A percentile compares a stretch with the other conserved stretches of the same genome.
Evolutionary conservation across 2,329 filamentous ascomycete species (phyloP).

Genomic region (Colletotrichum destructivum): DNA sequence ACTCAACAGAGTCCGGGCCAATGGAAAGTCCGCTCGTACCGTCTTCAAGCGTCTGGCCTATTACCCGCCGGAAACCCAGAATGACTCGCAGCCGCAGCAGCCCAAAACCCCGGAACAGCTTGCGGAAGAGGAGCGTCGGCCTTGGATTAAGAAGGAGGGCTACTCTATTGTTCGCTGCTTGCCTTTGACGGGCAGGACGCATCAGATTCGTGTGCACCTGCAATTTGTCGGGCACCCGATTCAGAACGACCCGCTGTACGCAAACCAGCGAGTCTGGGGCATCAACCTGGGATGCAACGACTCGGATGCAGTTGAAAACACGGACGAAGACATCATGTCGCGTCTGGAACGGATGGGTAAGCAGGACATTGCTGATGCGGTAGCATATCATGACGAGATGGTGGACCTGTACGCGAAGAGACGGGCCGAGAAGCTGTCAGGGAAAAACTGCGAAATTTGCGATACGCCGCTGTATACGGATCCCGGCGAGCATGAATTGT

Average conservation of each 20-base stretch:
- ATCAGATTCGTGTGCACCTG: constrained; percentile 94
- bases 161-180: constrained; percentile 97
- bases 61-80: constrained; percentile 72
- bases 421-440: constrained; percentile 94
- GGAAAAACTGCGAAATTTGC: constrained; percentile 84
- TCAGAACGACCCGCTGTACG: constrained; percentile 97
- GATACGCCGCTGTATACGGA: constrained; percentile 93
- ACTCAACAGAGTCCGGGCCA: constrained; percentile 93
- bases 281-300: constrained; percentile 79
- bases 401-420: constrained; percentile 90
- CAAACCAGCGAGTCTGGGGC: constrained; percentile 93
- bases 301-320: constrained; percentile 76
- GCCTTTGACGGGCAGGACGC: constrained; percentile 92
- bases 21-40: constrained; percentile 89
- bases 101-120: constrained; percentile 46
- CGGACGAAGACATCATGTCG: constrained; percentile 91
- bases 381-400: constrained; percentile 95
- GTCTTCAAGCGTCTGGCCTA: constrained; percentile 96
- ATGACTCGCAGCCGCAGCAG: constrained; percentile 45
- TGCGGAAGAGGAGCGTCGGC: constrained; percentile 48
- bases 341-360: constrained; percentile 93
- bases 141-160: constrained; percentile 74
- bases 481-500: constrained; percentile 89
- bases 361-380: constrained; percentile 89
- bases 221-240: constrained; percentile 97